Evolutionary conservation across 2,329 filamentous ascomycete species (phyloP), one percentile per base, ranked within the genome.

Genomic region (Fusarium pseudoanthophilum): DNA sequence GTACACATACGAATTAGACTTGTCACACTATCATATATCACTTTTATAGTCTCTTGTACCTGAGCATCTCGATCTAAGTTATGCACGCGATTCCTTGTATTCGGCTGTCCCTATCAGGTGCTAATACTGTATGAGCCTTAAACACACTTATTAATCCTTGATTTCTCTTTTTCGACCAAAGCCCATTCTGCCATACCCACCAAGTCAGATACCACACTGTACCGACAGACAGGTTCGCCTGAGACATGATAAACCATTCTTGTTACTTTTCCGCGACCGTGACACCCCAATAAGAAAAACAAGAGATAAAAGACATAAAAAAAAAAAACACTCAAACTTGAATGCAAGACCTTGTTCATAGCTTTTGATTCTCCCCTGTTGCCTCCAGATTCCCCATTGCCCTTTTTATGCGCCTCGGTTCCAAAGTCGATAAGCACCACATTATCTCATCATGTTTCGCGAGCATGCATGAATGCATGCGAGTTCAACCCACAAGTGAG

Each of bases 201-300:
- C 39, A 68, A 60, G 26, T 37, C 63, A 51, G 64, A 69, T 65
- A 69, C 55, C 32, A 58, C 20, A 49, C 32, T 58, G 55, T 51
- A 58, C 69, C 67, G 65, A 69, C 56, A 71, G 56, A 65, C 52
- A 71, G 58, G 53, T 73, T 75, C 68, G 60, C 62, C 65, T 52
- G 63, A 72, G 62, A 64, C 45, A 64, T 66, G 64, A 73, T 60
- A 69, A 74, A 61, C 51, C 40, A 74, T 62, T 58, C 53, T 66
- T 49, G 26, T 73, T 75, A 63, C 72, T 78, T 77, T 75, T 78
- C 64, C 64, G 37, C 45, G 69, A 75, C 75, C 74, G 61, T 60
- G 64, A 76, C 73, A 63, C 71, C 71, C 57, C 56, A 15, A 52
- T 20, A 11, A 28, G 28, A 34, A 16, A 32, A 51, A 24, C 21